Evolutionary conservation across 2,329 filamentous ascomycete species (phyloP).

Genomic region (Coniella lustricola): DNA sequence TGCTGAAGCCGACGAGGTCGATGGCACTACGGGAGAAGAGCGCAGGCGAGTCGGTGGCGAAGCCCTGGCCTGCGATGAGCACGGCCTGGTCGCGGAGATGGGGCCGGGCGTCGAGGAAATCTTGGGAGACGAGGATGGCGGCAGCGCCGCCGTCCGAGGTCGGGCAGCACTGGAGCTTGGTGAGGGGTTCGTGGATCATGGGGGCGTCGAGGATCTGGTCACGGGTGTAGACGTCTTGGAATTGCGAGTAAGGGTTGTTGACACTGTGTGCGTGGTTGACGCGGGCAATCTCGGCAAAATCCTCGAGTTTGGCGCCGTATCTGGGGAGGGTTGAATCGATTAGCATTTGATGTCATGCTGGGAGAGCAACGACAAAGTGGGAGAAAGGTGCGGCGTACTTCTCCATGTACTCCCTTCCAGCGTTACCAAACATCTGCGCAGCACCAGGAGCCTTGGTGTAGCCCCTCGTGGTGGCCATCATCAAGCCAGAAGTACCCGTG

Average conservation of each 20-base stretch:
- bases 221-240: constrained; percentile 82
- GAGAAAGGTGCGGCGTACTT: too few species aligned
- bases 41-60: constrained; percentile 75
- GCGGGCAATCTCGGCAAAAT: constrained; percentile 92
- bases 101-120: constrained; percentile 78
- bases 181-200: constrained; percentile 79
- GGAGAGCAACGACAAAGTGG: background rate
- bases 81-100: constrained; percentile 79
- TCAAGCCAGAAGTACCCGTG: constrained; percentile 60
- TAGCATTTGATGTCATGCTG: constrained; percentile 13
- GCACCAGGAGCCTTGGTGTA: constrained; percentile 76
- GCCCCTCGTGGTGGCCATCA: constrained; percentile 80
- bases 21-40: constrained; percentile 77
- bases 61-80: constrained; percentile 76
- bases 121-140: constrained; percentile 80
- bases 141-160: constrained; percentile 90
- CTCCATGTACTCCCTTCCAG: constrained; percentile 89
- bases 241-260: constrained; percentile 96
- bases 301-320: constrained; percentile 72
- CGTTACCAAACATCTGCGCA: constrained; percentile 93
- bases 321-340: constrained; percentile 31
- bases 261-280: constrained; percentile 89
- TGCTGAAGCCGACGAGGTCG: constrained; percentile 82
- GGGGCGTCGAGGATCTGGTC: constrained; percentile 72
- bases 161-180: constrained; percentile 97